phyloP scores from a whole-genome alignment of 1,139 yeast species.

The Meyerozyma elateridarum region DNA sequence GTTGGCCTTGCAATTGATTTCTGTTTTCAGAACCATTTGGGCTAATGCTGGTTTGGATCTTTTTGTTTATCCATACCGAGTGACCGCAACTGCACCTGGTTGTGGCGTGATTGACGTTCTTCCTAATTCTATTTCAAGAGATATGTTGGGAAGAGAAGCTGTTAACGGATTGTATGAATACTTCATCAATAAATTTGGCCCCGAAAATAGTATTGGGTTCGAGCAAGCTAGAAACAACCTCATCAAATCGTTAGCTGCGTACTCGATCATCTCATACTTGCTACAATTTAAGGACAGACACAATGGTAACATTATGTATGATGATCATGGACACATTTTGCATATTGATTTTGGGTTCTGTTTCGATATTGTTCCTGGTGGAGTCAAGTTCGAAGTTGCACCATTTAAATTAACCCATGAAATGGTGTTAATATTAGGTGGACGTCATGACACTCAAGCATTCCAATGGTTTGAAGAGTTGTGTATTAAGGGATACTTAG shows the following conservation, averaged over 20 bases:
- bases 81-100: conserved; percentile 98
- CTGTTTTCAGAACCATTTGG: conserved; percentile 91
- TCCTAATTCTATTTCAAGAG: conserved; percentile 92
- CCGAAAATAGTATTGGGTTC: conserved; percentile 83
- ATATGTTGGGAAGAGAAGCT: conserved; percentile 98
- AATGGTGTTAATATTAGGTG: conserved; percentile 95
- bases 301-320: conserved; percentile 98
- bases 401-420: conserved; percentile 96
- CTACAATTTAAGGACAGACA: conserved; percentile 97
- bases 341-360: conserved; percentile 99
- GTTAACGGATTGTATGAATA: conserved; percentile 95
- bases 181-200: conserved; percentile 88
- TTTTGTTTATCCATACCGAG: conserved; percentile 89
- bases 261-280: conserved; percentile 86
- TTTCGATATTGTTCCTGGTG: conserved; percentile 98
- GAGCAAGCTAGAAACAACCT: conserved; percentile 90
- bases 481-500: conserved; percentile 87
- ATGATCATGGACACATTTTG: conserved; percentile 86
- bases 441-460: conserved; percentile 77
- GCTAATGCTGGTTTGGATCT: conserved; percentile 81
- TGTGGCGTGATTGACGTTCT: conserved; percentile 98
- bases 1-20: conserved; percentile 84
- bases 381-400: conserved; percentile 94
- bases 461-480: conserved; percentile 93
- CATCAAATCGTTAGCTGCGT: conserved; percentile 92